Evolutionary conservation across 805 yeast genomes (phyloP).

Genomic region (Lipomyces chichibuensis): DNA sequence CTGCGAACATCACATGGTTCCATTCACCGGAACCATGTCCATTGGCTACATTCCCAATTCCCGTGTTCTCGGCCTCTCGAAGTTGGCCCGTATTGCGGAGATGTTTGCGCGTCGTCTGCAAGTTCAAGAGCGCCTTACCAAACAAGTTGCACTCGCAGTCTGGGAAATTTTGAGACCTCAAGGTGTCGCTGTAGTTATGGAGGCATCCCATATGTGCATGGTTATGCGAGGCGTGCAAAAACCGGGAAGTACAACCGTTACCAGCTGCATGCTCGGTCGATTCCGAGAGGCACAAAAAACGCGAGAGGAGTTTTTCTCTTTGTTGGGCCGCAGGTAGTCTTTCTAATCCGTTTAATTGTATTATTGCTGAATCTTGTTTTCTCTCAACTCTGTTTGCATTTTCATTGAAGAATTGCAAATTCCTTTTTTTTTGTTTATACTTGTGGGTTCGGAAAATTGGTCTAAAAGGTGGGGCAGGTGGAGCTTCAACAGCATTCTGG

Average conservation of each 20-base stretch:
- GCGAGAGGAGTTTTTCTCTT: constrained; percentile 89
- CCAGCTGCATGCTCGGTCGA: constrained; percentile 97
- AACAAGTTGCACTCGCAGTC: constrained; percentile 95
- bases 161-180: constrained; percentile 88
- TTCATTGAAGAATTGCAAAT: background rate
- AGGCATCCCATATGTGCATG: constrained; percentile 99
- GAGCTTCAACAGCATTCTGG: constrained; percentile 10
- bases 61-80: constrained; percentile 87
- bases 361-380: background rate
- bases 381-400: background rate
- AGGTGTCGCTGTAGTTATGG: constrained; percentile 98
- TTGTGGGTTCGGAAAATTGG: constrained; percentile 2
- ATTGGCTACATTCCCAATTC: constrained; percentile 97
- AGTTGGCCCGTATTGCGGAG: constrained; percentile 93
- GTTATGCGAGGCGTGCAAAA: constrained; percentile 97
- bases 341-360: background rate
- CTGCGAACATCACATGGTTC: constrained; percentile 98
- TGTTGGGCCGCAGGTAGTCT: constrained; percentile 47
- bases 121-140: constrained; percentile 96
- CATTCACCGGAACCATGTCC: constrained; percentile 95
- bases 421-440: background rate
- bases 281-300: constrained; percentile 93
- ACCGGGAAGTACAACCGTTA: constrained; percentile 88
- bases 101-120: constrained; percentile 95
- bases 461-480: background rate